Base-by-base conservation (phyloP, 1,284 basidiomycete genomes). In the Bjerkandera adusta region DNA sequence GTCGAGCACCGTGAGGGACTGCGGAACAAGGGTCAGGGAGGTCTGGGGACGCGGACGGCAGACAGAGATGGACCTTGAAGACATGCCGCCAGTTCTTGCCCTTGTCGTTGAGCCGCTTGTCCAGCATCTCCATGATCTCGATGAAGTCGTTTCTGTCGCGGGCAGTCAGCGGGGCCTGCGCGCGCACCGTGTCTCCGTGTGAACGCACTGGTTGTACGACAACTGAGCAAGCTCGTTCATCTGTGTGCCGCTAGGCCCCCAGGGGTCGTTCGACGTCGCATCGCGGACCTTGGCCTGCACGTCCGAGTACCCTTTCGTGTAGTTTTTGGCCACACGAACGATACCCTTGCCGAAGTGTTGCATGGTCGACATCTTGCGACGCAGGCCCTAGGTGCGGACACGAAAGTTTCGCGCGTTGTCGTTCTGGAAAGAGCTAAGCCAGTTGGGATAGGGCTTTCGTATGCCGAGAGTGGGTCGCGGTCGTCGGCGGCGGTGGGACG, bases 11-110 rank as follows among this genome's bases (percentile, higher is more conserved):
- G 95, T 98, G 45, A 99, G 77, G 40, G 93, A 92, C 89, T 94
- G 57, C n/a, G 21, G 36, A 33, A 25, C 15, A 29, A 39, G 8
- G 35, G 45, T 46, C 38, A 42, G 24, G 10, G 34, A 40, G 36
- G 45, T 32, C 21, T 20, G 33, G 42, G 25, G 35, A 44, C 47
- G 32, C 50, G 29, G 18, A 15, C 6, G 12, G 15, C 2, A 16
- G 12, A 12, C 16, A 7, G 30, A 45, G 36, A 62, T 70, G 52
- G 53, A 85, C 91, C 78, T 99, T 99, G 83, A 98, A 99, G 51
- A 99, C 97, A 75, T 99, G 97, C 43, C 96, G 79, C 97, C 97
- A 99, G 64, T 99, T 98, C 83, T 99, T 99, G 33, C 97, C 97
- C 75, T 98, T 99, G 74, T 99, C 97, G 62, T 99, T 99, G 57